A percentile compares a stretch with the other conserved stretches of the same genome.
These are phyloP conservation scores for Yamadazyma pseudoaaseri DNA, from an alignment of 1,139 yeast species.

Conservation along the genomic window DNA sequence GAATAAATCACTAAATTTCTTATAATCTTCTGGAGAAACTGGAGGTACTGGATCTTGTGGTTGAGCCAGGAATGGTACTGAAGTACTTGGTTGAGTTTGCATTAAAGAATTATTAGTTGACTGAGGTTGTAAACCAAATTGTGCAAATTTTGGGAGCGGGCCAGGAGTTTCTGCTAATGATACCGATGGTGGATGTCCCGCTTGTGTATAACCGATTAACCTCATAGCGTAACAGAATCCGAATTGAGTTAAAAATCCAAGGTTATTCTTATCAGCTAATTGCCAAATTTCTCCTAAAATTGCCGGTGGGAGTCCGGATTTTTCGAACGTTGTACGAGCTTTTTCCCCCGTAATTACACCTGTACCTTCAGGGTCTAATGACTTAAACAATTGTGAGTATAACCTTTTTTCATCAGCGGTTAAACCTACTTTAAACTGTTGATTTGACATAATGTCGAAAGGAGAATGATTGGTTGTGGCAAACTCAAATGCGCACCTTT, in stretches of 20 bases:
- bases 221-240: constrained; percentile 88
- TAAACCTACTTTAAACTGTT: constrained; percentile 50
- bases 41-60: constrained; percentile 55
- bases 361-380: constrained; percentile 73
- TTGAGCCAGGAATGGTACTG: constrained; percentile 27
- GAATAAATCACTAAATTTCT: constrained; percentile 72
- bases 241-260: constrained; percentile 79
- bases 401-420: constrained; percentile 76
- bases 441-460: background rate
- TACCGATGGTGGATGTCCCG: constrained; percentile 57
- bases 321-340: constrained; percentile 83
- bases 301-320: constrained; percentile 78
- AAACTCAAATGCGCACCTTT: too few species aligned
- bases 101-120: constrained; percentile 43
- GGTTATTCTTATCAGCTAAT: constrained; percentile 77
- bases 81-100: constrained; percentile 48
- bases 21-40: constrained; percentile 62
- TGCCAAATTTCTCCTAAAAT: constrained; percentile 93
- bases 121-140: constrained; percentile 30
- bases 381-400: constrained; percentile 71
- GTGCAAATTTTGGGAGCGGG: constrained; percentile 55
- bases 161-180: constrained; percentile 55
- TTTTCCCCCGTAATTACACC: constrained; percentile 90
- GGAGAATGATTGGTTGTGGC: background rate
- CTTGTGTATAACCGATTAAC: constrained; percentile 84